Percentiles rank a stretch among this genome's conserved stretches.
Conservation (phyloP, 1,139 yeast genomes). For the Scheffersomyces segobiensis region DNA sequence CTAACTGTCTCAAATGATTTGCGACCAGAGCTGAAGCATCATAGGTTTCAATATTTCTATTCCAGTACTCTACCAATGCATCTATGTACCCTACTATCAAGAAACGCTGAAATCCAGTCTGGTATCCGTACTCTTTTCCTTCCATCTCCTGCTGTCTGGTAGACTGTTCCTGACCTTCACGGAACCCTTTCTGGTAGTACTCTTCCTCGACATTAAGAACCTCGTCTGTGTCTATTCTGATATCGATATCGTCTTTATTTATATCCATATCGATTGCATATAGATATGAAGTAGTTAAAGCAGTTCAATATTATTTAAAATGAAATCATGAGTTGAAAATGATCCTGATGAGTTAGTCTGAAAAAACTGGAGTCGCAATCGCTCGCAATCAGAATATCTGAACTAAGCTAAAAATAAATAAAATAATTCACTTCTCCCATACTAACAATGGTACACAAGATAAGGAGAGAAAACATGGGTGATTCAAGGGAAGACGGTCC, state of each 20-base stretch:
- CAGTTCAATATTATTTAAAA: no score
- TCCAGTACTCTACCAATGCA: slow-evolving; percentile 52
- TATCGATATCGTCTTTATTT: slow-evolving; percentile 10
- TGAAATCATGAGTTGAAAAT: no score
- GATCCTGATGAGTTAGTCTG: no score
- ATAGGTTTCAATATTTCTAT: slow-evolving; percentile 17
- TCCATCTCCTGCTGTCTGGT: slow-evolving; percentile 50
- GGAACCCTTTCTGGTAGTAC: slow-evolving; percentile 62
- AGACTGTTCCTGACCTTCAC: slow-evolving; percentile 53
- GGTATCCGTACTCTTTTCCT: slow-evolving; percentile 78
- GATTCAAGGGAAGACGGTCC: not conserved
- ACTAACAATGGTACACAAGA: not conserved
- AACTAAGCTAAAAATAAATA: no score
- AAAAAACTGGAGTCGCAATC: no score
- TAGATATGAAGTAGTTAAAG: not conserved
- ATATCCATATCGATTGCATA: not conserved
- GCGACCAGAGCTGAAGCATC: slow-evolving; percentile 15
- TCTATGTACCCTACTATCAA: slow-evolving; percentile 62
- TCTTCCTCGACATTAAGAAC: slow-evolving; percentile 55
- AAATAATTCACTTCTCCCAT: not conserved
- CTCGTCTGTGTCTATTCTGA: slow-evolving; percentile 40
- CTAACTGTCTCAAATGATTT: slow-evolving; percentile 31
- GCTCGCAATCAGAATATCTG: not conserved
- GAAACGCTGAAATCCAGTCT: slow-evolving; percentile 75
- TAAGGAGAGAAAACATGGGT: not conserved